Evolutionary conservation across 169 alveolate genomes (phyloP).

Genomic region (Eimeria acervulina): DNA sequence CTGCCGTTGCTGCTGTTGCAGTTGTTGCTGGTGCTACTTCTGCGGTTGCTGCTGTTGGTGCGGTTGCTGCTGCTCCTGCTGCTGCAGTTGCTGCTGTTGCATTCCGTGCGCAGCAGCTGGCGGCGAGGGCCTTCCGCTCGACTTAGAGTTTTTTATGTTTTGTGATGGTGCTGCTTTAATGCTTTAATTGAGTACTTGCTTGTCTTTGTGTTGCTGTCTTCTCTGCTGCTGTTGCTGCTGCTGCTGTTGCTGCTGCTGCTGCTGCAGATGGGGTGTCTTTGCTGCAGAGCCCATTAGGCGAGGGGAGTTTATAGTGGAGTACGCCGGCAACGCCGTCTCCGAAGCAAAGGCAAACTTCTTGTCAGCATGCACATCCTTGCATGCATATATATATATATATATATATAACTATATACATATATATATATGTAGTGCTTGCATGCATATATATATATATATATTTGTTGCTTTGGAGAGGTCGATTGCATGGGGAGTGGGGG

Average conservation of each 20-base stretch:
- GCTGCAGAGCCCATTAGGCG: conserved; percentile 15
- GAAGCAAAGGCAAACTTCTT: conserved; percentile 81
- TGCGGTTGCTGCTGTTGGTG: no score
- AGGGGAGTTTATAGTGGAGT: conserved; percentile 81
- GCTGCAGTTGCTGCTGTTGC: no score
- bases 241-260: conserved; percentile 27
- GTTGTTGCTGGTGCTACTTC: neutral
- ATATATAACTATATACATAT: no score
- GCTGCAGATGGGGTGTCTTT: no score
- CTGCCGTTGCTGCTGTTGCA: neutral
- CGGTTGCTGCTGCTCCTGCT: no score
- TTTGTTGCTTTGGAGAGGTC: no score
- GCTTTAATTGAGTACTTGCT: neutral
- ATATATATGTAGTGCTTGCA: no score
- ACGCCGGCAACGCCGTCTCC: conserved; percentile 69
- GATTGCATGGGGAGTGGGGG: no score
- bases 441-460: no score
- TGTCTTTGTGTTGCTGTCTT: neutral
- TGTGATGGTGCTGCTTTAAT: neutral
- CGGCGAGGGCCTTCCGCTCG: neutral
- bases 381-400: no score
- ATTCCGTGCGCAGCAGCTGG: no score
- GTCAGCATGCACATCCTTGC: neutral
- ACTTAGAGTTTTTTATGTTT: neutral
- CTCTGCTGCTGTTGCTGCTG: conserved; percentile 45